Evolutionary conservation across 306 rosid species (phyloP), one percentile per base, ranked within the genome.

Genomic region (Ammopiptanthus mongolicus): DNA sequence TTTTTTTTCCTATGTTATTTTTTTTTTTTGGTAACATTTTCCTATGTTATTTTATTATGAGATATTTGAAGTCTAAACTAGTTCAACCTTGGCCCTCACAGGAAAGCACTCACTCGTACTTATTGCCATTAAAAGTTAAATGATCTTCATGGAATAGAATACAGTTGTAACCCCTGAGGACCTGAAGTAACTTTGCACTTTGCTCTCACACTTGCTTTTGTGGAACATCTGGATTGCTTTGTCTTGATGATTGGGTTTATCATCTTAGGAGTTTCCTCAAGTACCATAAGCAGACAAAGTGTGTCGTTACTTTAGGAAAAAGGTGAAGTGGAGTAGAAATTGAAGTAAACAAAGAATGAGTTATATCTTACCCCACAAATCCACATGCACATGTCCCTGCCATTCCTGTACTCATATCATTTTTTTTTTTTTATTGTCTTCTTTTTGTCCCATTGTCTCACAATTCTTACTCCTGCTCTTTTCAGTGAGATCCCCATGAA

Each of bases 231-330:
- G 60, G 25, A 52, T 73, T 70, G 63, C 73, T 65, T 80, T 72
- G 69, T 52, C 37, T 85, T 77, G 63, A 75, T 86, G 76, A 87
- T 83, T 90, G 75, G 52, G 69, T 67, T 78, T 77, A 82, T 71
- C 69, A 63, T 83, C 80, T 82, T 80, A 71, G 85, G 78, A 77
- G 73, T 81, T 88, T 87, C 90, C 84, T 58, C 44, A 84, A 84
- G 88, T 84, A 64, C 86, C 72, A 69, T 80, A 84, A 78, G 47
- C 82, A 84, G 88, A 88, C 87, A 83, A 80, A 83, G 53, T 8
- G 21, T 68, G 69, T n/a, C 58, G 65, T 81, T 80, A 73, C 84
- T 60, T 73, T 65, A 67, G 80, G 80, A 51, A 73, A 71, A 85
- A 41, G 80, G 63, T 76, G 73, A 76, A 77, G 41, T 63, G 74